Base-by-base conservation (phyloP, 2,329 filamentous ascomycete species). In the Pseudogymnoascus verrucosus region DNA sequence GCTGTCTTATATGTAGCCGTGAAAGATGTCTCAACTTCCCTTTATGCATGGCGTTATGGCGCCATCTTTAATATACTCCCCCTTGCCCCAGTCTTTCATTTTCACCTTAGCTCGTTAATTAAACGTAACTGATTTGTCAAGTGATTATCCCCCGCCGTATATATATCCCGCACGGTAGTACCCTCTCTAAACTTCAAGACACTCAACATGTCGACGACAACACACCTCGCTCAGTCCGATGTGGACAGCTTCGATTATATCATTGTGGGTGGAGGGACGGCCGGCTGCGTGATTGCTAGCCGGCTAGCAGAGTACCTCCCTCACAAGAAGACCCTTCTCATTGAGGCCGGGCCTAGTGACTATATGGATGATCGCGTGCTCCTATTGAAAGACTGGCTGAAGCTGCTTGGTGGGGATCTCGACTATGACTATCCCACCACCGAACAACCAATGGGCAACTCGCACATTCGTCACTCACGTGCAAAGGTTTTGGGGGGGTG, bases 401-500 rank as follows among this genome's bases (percentile, higher is more conserved):
- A 83, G 68, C 81, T 96, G 61, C 85, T 96, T 28, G 92, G 92
- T 67, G 90, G 91, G 72, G 87, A 96, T 73, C 84, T 96, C 66
- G 92, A 96, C 78, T 96, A 93, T 76, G 91, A 96, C 77, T 96
- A 96, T 77, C 85, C 85, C 71, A 96, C 91, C 42, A 71, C 87
- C 59, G 91, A 96, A 78, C 92, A 96, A 79, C 91, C 91, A 67
- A 95, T 86, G 79, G 91, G 91, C 75, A 96, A 96, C 81, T 95
- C 90, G 64, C 84, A 91, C 78, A 96, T 96, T 78, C 87, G 91
- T 68, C 92, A 96, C 79, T 96, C 92, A 12, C 88, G 92, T 67
- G 92, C 92, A 67, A 96, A 96, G 80, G 91, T 96, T 40, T 84
- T 96, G 31, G 92, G 92, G 69, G 92, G 92, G 69, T 96, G 92